Base-by-base conservation (phyloP, 768 basidiomycete species). In the Albatrellus ellisii region DNA sequence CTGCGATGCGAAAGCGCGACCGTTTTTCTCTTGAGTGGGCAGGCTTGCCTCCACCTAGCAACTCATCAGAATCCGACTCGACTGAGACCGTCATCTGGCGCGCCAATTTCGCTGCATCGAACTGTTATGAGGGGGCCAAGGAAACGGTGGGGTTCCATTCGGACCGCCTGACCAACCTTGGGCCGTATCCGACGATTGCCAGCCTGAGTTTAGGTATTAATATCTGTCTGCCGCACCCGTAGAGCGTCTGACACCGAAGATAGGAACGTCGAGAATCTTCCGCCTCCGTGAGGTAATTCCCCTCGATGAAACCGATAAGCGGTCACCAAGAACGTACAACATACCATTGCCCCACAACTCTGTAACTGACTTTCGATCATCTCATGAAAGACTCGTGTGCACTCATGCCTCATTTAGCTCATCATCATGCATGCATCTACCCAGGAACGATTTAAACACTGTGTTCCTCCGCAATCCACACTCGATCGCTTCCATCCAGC, bases 391-490 rank as follows among this genome's bases (percentile, higher is more conserved):
- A 39, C 17, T 25, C 32, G 20, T 18, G 12, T 18, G 28, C 25
- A 28, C 35, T 27, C 39, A 20, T 44, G 15, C 10, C 20, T 15
- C 20, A 15, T 9, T 9, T 33, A 88, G 84, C 64, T 89, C 26
- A 69, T 69, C n/a, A 85, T 89, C 43, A 89, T 89, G 86, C 87
- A 89, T 50, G 82, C 85, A 1, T 73, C 77, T 12, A 80, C 79
- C 45, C 86, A 89, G 64, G 86, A 89, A 54, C 66, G 64, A 29
- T 89, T 81, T 62, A 89, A 89, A 52, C 84, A 88, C 49, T 69
- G 75, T 4, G 69, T 88, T 14, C 85, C 81, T 15, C 79, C 85
- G 1, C 82, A 85, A 46, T 56, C 65, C 9, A 62, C 71, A 2
- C 69, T 89, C 29, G 86, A 89, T 52, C 51, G 80, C n/a, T 87